Evolutionary conservation across 2,329 filamentous ascomycete species (phyloP).

Genomic region (Aspergillus caelatus): DNA sequence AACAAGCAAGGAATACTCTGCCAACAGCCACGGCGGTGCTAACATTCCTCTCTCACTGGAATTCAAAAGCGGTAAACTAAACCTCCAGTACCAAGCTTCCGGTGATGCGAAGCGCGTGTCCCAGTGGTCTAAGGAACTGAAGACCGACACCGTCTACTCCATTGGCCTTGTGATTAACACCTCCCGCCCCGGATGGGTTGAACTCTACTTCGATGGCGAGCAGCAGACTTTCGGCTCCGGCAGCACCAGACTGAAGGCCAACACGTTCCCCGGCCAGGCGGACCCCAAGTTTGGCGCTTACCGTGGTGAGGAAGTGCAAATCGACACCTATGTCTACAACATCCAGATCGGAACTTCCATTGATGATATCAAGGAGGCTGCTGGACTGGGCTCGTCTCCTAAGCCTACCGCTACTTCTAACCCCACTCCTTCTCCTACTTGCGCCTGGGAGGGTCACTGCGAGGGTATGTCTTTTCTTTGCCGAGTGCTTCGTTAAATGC

Average conservation of each 20-base stretch:
- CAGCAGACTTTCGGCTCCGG: conserved; percentile 4
- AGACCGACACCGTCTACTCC: neutral
- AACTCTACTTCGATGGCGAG: conserved; percentile 4
- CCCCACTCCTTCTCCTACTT: neutral
- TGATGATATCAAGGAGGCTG: neutral
- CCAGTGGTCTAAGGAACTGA: conserved; percentile 1
- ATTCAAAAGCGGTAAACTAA: neutral
- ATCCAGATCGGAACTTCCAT: neutral
- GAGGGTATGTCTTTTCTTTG: neutral
- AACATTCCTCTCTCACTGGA: conserved; percentile 6
- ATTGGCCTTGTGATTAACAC: conserved; percentile 6
- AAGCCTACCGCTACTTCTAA: neutral
- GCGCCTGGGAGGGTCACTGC: neutral
- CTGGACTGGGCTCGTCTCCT: neutral
- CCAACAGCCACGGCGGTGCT: conserved; percentile 10
- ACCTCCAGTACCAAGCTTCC: conserved; percentile 3
- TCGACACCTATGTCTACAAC: conserved; percentile 1
- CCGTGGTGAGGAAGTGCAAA: neutral
- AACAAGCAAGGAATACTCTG: conserved; percentile 11
- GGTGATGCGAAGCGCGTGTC: neutral
- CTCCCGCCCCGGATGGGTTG: conserved; percentile 3
- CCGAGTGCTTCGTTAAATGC: neutral
- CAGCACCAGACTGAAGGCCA: neutral
- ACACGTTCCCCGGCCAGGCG: neutral
- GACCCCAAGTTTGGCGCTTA: conserved; percentile 4